Percentiles rank a stretch among this genome's conserved stretches.
Conservation (phyloP, 1,139 yeast species). For the Candida tropicalis region DNA sequence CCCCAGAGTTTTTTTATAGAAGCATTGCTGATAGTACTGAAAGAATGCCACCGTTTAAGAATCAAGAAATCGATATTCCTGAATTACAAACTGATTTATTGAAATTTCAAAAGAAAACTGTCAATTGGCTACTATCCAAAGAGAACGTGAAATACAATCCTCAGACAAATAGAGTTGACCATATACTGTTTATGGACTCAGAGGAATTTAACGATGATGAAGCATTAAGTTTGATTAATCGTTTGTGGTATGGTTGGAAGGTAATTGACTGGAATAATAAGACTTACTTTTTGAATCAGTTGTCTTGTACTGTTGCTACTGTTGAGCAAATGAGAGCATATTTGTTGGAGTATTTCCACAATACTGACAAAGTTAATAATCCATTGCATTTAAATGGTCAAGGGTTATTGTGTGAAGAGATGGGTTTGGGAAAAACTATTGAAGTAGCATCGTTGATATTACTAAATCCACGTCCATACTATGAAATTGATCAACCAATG, state of each 20-base stretch:
- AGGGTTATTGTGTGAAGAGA: constrained; percentile 86
- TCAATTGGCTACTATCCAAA: constrained; percentile 62
- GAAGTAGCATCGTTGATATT: constrained; percentile 71
- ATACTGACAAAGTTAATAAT: constrained; percentile 16
- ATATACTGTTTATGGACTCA: constrained; percentile 20
- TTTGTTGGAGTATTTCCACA: constrained; percentile 20
- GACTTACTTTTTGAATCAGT: constrained; percentile 49
- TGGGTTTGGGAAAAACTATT: constrained; percentile 96
- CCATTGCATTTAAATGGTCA: constrained; percentile 45
- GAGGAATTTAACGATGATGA: constrained; percentile 7
- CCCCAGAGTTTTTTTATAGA: constrained; percentile 36
- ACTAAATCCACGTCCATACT: constrained; percentile 54
- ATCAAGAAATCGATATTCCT: constrained; percentile 37
- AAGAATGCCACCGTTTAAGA: constrained; percentile 21
- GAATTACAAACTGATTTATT: constrained; percentile 53
- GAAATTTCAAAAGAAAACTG: constrained; percentile 63
- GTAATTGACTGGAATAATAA: constrained; percentile 14
- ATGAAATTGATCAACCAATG: constrained; percentile 45
- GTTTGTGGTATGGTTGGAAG: constrained; percentile 56
- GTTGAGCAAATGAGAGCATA: constrained; percentile 31
- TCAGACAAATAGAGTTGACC: constrained; percentile 25
- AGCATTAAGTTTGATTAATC: constrained; percentile 26
- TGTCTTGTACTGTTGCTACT: constrained; percentile 48
- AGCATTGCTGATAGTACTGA: constrained; percentile 36
- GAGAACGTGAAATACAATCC: constrained; percentile 55